Conservation (phyloP, 2,329 filamentous ascomycete species). For the Epichloe sp. region DNA sequence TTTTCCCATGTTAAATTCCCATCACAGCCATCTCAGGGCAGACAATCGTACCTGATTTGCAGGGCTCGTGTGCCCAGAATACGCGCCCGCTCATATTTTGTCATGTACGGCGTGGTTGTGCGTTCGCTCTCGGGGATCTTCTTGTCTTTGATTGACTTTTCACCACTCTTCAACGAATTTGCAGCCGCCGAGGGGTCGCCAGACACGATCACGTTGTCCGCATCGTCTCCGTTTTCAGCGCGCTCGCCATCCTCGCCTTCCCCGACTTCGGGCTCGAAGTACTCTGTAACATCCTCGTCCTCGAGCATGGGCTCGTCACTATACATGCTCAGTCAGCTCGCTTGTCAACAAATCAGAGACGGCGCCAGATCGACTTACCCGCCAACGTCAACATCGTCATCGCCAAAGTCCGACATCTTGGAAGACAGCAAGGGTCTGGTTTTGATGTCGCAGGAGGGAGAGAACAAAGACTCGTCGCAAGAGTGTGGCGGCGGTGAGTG, state of each 20-base stretch:
- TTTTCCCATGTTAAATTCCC: conserved; percentile 7
- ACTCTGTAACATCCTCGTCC: conserved; percentile 51
- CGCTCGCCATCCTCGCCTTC: conserved; percentile 38
- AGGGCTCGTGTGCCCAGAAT: conserved; percentile 86
- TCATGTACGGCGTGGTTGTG: conserved; percentile 96
- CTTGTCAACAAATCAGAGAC: background rate
- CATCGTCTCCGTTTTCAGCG: conserved; percentile 39
- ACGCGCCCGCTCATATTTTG: conserved; percentile 92
- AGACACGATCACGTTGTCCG: conserved; percentile 46
- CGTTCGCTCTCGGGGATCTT: conserved; percentile 82
- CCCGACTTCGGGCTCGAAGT: conserved; percentile 42
- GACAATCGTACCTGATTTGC: conserved; percentile 73
- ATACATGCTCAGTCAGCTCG: conserved; percentile 10
- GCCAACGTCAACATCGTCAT: conserved; percentile 46
- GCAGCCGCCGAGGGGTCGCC: conserved; percentile 50
- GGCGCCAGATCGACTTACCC: conserved; percentile 30
- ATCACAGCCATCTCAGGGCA: conserved; percentile 6
- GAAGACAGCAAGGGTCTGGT: background rate
- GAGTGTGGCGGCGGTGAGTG: background rate
- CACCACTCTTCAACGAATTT: conserved; percentile 37
- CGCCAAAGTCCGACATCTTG: conserved; percentile 62
- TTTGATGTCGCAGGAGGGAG: background rate
- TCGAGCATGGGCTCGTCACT: conserved; percentile 62
- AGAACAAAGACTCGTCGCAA: background rate
- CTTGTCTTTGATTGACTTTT: conserved; percentile 58